A percentile compares a stretch with the other conserved stretches of the same genome.
These are phyloP conservation scores for Phytopythium aichiense DNA, from an alignment of 352 stramenopile genomes.

Conservation along the genomic window DNA sequence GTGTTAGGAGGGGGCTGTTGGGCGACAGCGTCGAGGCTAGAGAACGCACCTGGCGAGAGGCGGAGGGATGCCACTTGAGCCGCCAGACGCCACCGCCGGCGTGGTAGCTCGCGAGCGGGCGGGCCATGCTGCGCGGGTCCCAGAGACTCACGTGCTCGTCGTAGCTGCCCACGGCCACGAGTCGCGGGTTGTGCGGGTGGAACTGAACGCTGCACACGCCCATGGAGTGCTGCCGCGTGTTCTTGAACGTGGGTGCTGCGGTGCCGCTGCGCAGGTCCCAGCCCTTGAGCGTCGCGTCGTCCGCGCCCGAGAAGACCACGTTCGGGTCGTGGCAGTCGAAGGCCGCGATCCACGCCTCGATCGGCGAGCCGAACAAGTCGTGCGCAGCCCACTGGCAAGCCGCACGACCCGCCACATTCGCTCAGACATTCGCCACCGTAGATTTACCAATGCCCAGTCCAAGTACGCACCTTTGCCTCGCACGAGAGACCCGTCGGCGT, in stretches of 20 bases:
- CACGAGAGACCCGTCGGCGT: conserved; percentile 24
- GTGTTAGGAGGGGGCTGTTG: background rate
- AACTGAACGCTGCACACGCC: conserved; percentile 86
- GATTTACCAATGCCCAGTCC: background rate
- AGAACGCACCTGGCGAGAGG: conserved; percentile 33
- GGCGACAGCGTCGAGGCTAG: background rate
- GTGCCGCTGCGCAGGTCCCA: conserved; percentile 56
- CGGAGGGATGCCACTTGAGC: conserved; percentile 75
- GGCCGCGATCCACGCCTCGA: conserved; percentile 82
- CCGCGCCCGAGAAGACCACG: conserved; percentile 73
- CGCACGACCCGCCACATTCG: background rate
- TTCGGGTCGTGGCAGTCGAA: conserved; percentile 78
- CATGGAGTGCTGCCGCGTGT: conserved; percentile 63
- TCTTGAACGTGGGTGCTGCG: conserved; percentile 46
- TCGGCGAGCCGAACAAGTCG: conserved; percentile 67
- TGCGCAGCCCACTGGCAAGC: conserved; percentile 60
- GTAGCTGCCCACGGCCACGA: conserved; percentile 82
- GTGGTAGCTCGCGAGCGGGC: conserved; percentile 32
- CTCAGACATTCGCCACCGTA: background rate
- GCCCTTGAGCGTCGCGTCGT: conserved; percentile 74
- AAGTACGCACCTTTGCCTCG: conserved; percentile 32
- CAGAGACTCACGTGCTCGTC: conserved; percentile 77
- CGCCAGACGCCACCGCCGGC: conserved; percentile 79
- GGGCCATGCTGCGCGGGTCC: conserved; percentile 64
- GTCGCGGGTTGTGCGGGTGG: conserved; percentile 52